Evolutionary conservation across 2,329 filamentous ascomycete species (phyloP), one percentile per base, ranked within the genome.

Genomic region (Trichoderma atroviride): DNA sequence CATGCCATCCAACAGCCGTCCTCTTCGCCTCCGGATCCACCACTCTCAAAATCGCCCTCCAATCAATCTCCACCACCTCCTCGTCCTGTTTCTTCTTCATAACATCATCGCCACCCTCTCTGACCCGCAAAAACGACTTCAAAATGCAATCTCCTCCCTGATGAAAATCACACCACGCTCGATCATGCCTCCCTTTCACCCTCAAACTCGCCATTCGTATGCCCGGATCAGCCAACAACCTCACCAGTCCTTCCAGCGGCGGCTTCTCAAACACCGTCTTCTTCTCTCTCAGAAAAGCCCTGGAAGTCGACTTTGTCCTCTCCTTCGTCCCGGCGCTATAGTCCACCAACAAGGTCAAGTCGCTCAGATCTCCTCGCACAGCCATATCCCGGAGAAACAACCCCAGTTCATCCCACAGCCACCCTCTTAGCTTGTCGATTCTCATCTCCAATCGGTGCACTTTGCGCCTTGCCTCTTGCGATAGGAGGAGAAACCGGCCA

Each of bases 141-240:
- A 31, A 52, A n/a, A 33, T 56, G 13, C 33, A 52, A 43, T 58
- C 31, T 22, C 66, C 73, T 35, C 72, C 74, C 13, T 70, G 70
- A 57, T 84, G 82, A 70, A 83, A 85, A 27, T 75, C 77, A 69
- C 83, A 84, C 79, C 82, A 83, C 1, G 79, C 74, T 24, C 72
- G 70, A 63, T 76, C 75, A 71, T 84, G 83, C 52, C 72, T 73
- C 24, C 74, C 74, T 65, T 77, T 77, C 50, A 83, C 78, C 72
- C 75, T 75, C 33, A 85, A 72, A 68, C 79, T 76, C 16, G 80
- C 81, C 53, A 71, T 77, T 59, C 81, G 75, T 43, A 86, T 75
- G 58, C 84, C 81, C 59, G 84, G 83, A 69, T 85, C 83, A 53
- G 79, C 75, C 66, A 86, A 73, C 22, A 85, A 74, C 63, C 76